Evolutionary conservation across 352 stramenopile genomes (phyloP).

Genomic region (Globisporangium okanoganense): DNA sequence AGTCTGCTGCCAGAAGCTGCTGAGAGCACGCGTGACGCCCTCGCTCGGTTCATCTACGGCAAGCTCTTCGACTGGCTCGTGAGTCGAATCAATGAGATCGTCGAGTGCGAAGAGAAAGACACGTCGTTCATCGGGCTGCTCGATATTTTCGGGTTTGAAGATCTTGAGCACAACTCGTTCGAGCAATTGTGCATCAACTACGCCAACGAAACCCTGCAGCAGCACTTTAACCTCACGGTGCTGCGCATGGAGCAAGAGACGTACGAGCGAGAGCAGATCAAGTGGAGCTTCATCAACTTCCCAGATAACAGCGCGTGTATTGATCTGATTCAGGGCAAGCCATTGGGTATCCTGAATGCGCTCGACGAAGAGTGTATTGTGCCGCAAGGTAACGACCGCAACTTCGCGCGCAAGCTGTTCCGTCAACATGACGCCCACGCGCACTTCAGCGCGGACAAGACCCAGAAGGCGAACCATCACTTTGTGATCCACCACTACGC

Average conservation of each 20-base stretch:
- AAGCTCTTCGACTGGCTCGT: slow-evolving; percentile 94
- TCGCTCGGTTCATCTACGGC: slow-evolving; percentile 94
- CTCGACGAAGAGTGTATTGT: slow-evolving; percentile 91
- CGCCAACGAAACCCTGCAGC: slow-evolving; percentile 91
- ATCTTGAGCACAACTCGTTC: slow-evolving; percentile 90
- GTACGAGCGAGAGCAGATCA: slow-evolving; percentile 86
- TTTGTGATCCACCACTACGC: slow-evolving; percentile 92
- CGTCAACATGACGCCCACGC: slow-evolving; percentile 60
- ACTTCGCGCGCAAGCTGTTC: slow-evolving; percentile 84
- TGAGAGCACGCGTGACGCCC: slow-evolving; percentile 90
- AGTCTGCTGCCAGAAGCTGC: slow-evolving; percentile 59
- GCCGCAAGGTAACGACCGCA: slow-evolving; percentile 82
- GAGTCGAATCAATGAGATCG: slow-evolving; percentile 80
- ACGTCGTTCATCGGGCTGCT: slow-evolving; percentile 72
- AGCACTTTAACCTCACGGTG: slow-evolving; percentile 90
- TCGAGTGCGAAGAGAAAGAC: slow-evolving; percentile 51
- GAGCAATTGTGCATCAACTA: slow-evolving; percentile 96
- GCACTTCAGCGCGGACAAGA: slow-evolving; percentile 77
- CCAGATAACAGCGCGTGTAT: slow-evolving; percentile 88
- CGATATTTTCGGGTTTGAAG: slow-evolving; percentile 89
- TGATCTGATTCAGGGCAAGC: slow-evolving; percentile 86
- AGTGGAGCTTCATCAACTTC: slow-evolving; percentile 90
- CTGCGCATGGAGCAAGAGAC: slow-evolving; percentile 85
- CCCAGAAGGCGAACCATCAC: slow-evolving; percentile 72
- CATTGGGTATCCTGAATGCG: slow-evolving; percentile 77